phyloP scores from a whole-genome alignment of 805 yeast species.

The Grigorovia jiainica region DNA sequence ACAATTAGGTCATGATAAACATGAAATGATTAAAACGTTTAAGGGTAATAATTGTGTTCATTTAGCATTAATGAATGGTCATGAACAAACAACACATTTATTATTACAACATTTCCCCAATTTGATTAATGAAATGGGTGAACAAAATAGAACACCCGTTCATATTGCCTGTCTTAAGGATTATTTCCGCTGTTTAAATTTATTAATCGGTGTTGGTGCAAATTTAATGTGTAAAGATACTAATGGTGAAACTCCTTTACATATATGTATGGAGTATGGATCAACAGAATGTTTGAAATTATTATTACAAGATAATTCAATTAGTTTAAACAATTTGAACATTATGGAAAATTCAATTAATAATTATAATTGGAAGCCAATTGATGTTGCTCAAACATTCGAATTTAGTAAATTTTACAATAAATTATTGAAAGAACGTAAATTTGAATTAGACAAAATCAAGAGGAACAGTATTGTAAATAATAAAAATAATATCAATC shows the following conservation, averaged over 20 bases:
- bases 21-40: slow-evolving; percentile 44
- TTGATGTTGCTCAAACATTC: slow-evolving; percentile 47
- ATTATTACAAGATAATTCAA: slow-evolving; percentile 31
- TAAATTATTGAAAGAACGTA: slow-evolving; percentile 18
- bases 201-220: slow-evolving; percentile 67
- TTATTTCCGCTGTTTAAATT: slow-evolving; percentile 50
- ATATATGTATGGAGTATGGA: slow-evolving; percentile 69
- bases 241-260: slow-evolving; percentile 76
- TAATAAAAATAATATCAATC: no score
- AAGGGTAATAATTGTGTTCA: slow-evolving; percentile 60
- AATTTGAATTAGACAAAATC: not conserved
- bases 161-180: slow-evolving; percentile 58
- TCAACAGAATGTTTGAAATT: slow-evolving; percentile 46
- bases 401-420: slow-evolving; percentile 39
- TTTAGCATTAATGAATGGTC: slow-evolving; percentile 52
- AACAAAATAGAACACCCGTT: slow-evolving; percentile 49
- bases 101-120: slow-evolving; percentile 56
- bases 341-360: slow-evolving; percentile 35
- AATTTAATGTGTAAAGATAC: slow-evolving; percentile 62
- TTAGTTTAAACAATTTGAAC: slow-evolving; percentile 30
- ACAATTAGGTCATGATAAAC: slow-evolving; percentile 45
- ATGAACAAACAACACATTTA: slow-evolving; percentile 64
- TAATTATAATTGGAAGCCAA: slow-evolving; percentile 54
- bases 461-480: not conserved
- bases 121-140: slow-evolving; percentile 41